A percentile compares a stretch with the other conserved stretches of the same genome.
Evolutionary conservation across 73 alveolate species (phyloP).

Genomic region (Tetrahymena borealis): DNA sequence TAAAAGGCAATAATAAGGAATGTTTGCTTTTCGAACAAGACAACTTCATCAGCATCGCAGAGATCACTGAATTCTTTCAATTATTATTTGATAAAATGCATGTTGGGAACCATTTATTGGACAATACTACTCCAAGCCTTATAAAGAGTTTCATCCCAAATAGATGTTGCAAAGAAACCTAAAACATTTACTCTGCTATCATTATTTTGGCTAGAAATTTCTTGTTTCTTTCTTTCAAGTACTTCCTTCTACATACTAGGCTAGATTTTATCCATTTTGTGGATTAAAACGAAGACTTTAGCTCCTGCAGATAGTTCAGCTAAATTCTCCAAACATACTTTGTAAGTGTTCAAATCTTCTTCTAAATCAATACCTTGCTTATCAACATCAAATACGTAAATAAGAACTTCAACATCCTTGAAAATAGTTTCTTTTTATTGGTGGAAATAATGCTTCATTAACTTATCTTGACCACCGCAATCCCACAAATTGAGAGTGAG

Average conservation of each 20-base stretch:
- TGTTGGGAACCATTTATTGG: conserved; percentile 77
- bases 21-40: conserved; percentile 92
- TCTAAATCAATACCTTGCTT: conserved; percentile 42
- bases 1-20: conserved; percentile 77
- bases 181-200: conserved; percentile 67
- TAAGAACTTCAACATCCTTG: conserved; percentile 88
- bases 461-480: conserved; percentile 93
- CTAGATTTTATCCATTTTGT: conserved; percentile 68
- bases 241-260: conserved; percentile 42
- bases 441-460: conserved; percentile 85
- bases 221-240: conserved; percentile 72
- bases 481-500: conserved; percentile 84
- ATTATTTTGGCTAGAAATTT: conserved; percentile 61
- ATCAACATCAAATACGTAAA: conserved; percentile 86
- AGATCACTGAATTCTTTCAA: conserved; percentile 76
- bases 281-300: conserved; percentile 81
- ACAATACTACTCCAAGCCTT: conserved; percentile 97
- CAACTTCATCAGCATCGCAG: conserved; percentile 93
- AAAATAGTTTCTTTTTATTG: conserved; percentile 79
- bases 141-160: conserved; percentile 96
- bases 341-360: conserved; percentile 55
- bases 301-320: conserved; percentile 78
- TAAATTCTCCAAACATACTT: conserved; percentile 71
- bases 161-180: conserved; percentile 77
- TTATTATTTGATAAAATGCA: conserved; percentile 57